Percentiles rank a stretch among this genome's conserved stretches.
These are phyloP conservation scores for Pichiaceae sp. DNA, from an alignment of 1,139 yeast genomes.

Conservation along the genomic window DNA sequence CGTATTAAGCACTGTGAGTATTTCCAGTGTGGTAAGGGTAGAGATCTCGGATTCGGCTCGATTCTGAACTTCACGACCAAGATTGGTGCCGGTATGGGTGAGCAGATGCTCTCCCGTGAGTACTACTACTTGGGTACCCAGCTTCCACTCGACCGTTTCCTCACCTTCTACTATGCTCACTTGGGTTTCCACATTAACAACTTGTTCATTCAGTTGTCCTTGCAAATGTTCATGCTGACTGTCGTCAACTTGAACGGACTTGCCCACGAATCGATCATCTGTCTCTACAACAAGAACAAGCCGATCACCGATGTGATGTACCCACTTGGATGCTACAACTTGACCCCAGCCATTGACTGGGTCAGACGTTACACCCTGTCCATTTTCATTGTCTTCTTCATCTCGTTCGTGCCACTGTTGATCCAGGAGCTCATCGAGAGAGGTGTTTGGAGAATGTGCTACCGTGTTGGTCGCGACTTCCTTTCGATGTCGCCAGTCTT, in stretches of 20 bases:
- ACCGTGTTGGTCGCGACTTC: constrained; percentile 85
- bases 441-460: constrained; percentile 93
- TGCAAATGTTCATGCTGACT: constrained; percentile 88
- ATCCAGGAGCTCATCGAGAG: constrained; percentile 97
- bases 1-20: constrained; percentile 98
- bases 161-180: constrained; percentile 96
- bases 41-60: constrained; percentile 99
- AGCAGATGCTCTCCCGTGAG: constrained; percentile 97
- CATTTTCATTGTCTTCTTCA: constrained; percentile 96
- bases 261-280: constrained; percentile 82
- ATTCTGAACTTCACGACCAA: constrained; percentile 97
- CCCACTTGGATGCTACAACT: constrained; percentile 93
- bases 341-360: constrained; percentile 91
- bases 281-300: constrained; percentile 73
- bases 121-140: constrained; percentile 97
- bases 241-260: constrained; percentile 85
- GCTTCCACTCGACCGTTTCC: constrained; percentile 92
- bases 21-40: constrained; percentile 99
- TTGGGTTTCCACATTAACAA: constrained; percentile 99
- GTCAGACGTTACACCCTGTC: constrained; percentile 95
- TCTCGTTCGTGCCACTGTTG: constrained; percentile 90
- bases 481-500: constrained; percentile 90
- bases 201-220: constrained; percentile 88
- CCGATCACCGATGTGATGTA: constrained; percentile 79
- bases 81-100: constrained; percentile 99